These are phyloP conservation scores for Ustilago tritici DNA, from an alignment of 1,284 basidiomycete genomes.

Conservation along the genomic window DNA sequence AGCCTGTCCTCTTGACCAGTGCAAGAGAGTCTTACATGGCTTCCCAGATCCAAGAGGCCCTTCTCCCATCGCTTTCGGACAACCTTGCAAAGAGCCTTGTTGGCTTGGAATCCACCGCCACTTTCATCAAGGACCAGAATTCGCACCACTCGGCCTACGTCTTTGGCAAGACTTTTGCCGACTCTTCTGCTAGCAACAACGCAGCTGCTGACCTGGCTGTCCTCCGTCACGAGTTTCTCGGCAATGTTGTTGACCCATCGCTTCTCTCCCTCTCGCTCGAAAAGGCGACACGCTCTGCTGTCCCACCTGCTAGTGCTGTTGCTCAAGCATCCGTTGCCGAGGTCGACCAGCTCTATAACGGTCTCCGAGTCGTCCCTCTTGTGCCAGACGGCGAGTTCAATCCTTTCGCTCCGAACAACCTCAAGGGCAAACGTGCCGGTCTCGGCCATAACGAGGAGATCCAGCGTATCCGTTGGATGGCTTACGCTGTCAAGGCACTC, in stretches of 20 bases:
- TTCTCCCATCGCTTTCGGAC: slow-evolving; percentile 36
- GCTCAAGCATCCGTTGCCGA: slow-evolving; percentile 39
- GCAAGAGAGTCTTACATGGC: slow-evolving; percentile 39
- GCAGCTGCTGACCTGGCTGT: slow-evolving; percentile 10
- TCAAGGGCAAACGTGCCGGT: slow-evolving; percentile 44
- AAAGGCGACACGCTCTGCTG: slow-evolving; percentile 13
- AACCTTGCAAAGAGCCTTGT: slow-evolving; percentile 27
- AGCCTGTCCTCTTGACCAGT: slow-evolving; percentile 57
- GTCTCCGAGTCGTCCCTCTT: slow-evolving; percentile 43
- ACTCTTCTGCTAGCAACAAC: slow-evolving; percentile 10
- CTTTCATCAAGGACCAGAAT: slow-evolving; percentile 25
- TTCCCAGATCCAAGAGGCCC: slow-evolving; percentile 25
- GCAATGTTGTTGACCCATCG: slow-evolving; percentile 34
- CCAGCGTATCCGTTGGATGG: slow-evolving; percentile 60
- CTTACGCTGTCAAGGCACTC: slow-evolving; percentile 62
- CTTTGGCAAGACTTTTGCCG: slow-evolving; percentile 38
- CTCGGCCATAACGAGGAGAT: slow-evolving; percentile 53
- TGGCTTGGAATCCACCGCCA: slow-evolving; percentile 9
- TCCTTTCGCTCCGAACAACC: slow-evolving; percentile 53
- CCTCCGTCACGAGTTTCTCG: slow-evolving; percentile 32
- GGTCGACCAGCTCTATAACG: slow-evolving; percentile 37
- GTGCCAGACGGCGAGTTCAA: slow-evolving; percentile 49
- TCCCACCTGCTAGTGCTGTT: slow-evolving; percentile 28
- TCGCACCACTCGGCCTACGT: slow-evolving; percentile 46
- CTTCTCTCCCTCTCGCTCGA: slow-evolving; percentile 29